Percentiles rank a stretch among this genome's conserved stretches.
Conservation (phyloP, 257 asterid genomes). For the Verbena officinalis region DNA sequence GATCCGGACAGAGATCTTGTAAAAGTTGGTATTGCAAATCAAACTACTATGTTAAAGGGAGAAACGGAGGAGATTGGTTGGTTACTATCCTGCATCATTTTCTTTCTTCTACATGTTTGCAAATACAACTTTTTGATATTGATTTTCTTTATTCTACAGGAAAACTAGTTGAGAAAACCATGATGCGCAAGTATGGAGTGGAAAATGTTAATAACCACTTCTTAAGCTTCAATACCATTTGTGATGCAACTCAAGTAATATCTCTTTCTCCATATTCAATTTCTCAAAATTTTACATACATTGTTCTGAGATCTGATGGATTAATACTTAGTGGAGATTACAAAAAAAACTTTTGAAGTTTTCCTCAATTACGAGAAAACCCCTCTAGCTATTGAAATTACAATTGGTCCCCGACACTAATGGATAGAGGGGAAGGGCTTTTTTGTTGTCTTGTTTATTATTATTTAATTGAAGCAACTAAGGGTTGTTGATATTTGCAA, state of each 20-base stretch:
- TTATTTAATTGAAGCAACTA: too few species aligned
- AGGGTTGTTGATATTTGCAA: too few species aligned
- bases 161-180: slow-evolving; percentile 50
- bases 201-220: slow-evolving; percentile 68
- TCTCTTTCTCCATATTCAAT: slow-evolving; percentile 2
- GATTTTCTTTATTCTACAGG: slow-evolving; percentile 31
- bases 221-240: slow-evolving; percentile 77
- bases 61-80: slow-evolving; percentile 83
- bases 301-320: neutral
- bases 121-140: slow-evolving; percentile 5
- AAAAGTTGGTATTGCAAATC: slow-evolving; percentile 79
- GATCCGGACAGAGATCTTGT: slow-evolving; percentile 68
- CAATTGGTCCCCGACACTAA: too few species aligned
- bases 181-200: slow-evolving; percentile 78
- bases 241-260: slow-evolving; percentile 81
- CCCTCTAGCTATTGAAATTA: too few species aligned
- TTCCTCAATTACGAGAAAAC: too few species aligned
- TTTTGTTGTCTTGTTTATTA: neutral
- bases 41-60: slow-evolving; percentile 84
- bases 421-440: neutral
- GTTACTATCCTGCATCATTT: slow-evolving; percentile 22
- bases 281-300: neutral
- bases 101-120: slow-evolving; percentile 10
- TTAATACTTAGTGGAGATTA: too few species aligned
- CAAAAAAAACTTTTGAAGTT: too few species aligned